Evolutionary conservation across 352 stramenopile species (phyloP), one percentile per base, ranked within the genome.

Genomic region (Phytophthora brassicae): DNA sequence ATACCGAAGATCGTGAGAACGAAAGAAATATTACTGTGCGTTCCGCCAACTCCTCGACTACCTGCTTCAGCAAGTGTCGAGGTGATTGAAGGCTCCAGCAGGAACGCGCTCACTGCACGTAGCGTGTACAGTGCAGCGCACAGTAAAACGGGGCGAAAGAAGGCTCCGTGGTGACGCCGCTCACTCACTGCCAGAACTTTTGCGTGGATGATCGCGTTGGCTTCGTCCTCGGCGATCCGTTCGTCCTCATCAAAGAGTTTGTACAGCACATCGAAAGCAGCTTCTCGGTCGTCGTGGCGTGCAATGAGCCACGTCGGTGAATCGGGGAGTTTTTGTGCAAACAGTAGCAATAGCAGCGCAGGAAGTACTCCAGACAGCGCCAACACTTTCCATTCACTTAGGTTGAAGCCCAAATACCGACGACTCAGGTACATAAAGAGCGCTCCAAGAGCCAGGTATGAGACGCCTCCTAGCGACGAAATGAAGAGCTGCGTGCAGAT

Each of bases 301-400:
- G 79, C 56, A 22, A 94, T 67, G 53, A 94, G 80, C 82, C 80
- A 94, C 54, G 85, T 87, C 2, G 83, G 83, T n/a, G 83, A 91
- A 57, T 91, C 85, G 0, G 83, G 81, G 16, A 94, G 68, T 14
- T 76, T 76, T 57, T 94, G 85, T 36, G 82, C 79, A 29, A 84
- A 66, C 12, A 90, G 53, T 31, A 94, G 55, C 36, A 94, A 53
- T 36, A 71, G 11, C 5, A 94, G 44, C 0, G 74, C 81, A 7
- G 83, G 83, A 6, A 74, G 29, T 6, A 91, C 53, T 4, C 81
- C 78, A 19, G 70, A 61, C 17, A 89, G 65, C 17, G 83, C 77
- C 31, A 92, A 56, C 24, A 84, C 64, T 49, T 89, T 91, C 83
- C 85, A 94, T 56, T 92, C 85, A 65, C 70, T 84, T n/a, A 94